A percentile compares a stretch with the other conserved stretches of the same genome.
These are phyloP conservation scores for Coniochaeta sp. DNA, from an alignment of 2,329 filamentous ascomycete genomes.

Conservation along the genomic window DNA sequence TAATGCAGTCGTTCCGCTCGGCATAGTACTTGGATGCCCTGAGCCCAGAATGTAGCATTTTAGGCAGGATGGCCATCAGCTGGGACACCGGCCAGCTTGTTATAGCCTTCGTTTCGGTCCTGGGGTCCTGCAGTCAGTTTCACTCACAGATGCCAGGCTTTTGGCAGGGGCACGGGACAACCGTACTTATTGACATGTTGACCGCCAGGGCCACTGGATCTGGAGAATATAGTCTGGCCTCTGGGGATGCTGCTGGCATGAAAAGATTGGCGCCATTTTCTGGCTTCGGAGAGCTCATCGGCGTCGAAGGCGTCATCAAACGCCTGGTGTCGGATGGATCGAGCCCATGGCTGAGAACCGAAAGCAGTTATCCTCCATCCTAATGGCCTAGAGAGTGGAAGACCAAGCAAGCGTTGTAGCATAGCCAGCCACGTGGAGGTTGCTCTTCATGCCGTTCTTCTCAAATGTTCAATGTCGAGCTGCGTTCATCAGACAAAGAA, in stretches of 20 bases:
- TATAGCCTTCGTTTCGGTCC: slow-evolving; percentile 52
- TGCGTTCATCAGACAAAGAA: neutral
- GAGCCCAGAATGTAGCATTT: slow-evolving; percentile 35
- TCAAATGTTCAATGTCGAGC: neutral
- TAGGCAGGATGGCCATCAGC: slow-evolving; percentile 36
- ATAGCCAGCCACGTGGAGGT: neutral
- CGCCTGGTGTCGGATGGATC: slow-evolving; percentile 30
- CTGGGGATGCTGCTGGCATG: slow-evolving; percentile 34
- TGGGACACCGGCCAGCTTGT: slow-evolving; percentile 43
- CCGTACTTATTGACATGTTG: slow-evolving; percentile 55
- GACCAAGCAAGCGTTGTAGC: neutral
- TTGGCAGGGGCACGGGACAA: neutral
- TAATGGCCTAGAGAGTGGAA: neutral
- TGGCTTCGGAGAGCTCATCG: slow-evolving; percentile 41
- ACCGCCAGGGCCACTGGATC: slow-evolving; percentile 54
- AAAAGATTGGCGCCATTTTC: slow-evolving; percentile 42
- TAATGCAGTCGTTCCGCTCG: slow-evolving; percentile 40
- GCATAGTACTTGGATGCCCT: slow-evolving; percentile 48
- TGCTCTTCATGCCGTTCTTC: neutral
- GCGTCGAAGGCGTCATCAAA: slow-evolving; percentile 42
- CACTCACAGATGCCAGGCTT: neutral
- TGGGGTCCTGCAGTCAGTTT: slow-evolving; percentile 15
- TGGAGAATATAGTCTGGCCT: slow-evolving; percentile 44
- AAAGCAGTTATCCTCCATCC: neutral
- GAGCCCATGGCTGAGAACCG: neutral